Evolutionary conservation across 345 rosid species (phyloP), one percentile per base, ranked within the genome.

Genomic region (Brassica nigra): DNA sequence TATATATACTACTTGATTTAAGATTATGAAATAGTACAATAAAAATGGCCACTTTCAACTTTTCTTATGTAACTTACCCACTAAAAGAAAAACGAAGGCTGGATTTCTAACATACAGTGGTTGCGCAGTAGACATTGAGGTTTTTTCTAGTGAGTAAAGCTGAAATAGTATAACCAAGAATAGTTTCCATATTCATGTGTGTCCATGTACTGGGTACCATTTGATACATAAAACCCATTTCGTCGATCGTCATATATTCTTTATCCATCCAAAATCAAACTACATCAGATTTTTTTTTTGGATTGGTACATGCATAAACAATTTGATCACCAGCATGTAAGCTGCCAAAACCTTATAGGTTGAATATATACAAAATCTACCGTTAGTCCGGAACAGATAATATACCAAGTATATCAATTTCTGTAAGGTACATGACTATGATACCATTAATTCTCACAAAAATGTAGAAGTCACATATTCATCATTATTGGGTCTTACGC

Each of bases 401-500:
- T 77, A 47, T 33, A 77, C 30, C 8, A 77, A 39, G 4, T 29
- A 18, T 30, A 76, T 67, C 20, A 58, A 57, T 18, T 68, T 76
- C 27, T 8, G 7, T 58, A 61, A 69, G 16, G 15, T 49, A 44
- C 37, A 62, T 69, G 37, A 68, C 15, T 28, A 29, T 30, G 80
- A 47, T 47, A 70, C 63, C 54, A 70, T 47, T 47, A 44, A 70
- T 31, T 34, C 65, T 76, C 36, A 59, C 68, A 29, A 18, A 4
- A 15, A 39, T 31, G 52, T 64, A 37, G 20, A 54, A 3, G 71
- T 20, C 18, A 8, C 37, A 31, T 73, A 59, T 44, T 61, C 70
- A 79, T 62, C 47, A 62, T 36, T 80, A 62, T 69, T 75, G 55
- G 27, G 68, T 4, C 55, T 57, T 80, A 64, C 80, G 33, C 72